Evolutionary conservation across 2,329 filamentous ascomycete genomes (phyloP), one percentile per base, ranked within the genome.

Genomic region (Thelonectria discophora): DNA sequence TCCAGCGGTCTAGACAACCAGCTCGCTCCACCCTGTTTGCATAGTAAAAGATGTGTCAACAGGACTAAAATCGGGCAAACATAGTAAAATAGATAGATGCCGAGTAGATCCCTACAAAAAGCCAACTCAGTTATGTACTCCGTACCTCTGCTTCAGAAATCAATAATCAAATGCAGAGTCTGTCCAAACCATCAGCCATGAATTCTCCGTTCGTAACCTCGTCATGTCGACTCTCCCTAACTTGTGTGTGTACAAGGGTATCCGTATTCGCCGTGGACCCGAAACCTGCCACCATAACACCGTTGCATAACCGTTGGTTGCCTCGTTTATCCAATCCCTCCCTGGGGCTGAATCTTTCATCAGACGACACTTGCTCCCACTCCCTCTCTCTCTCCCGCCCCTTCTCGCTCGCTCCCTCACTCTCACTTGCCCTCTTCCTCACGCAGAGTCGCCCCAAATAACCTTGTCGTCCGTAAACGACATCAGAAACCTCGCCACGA

Each of bases 11-110:
- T 87, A 87, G 86, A 88, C 86, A 88, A 84, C 86, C 86, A 74
- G 84, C 86, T 85, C 82, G 79, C 82, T 88, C 86, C 86, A 88
- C 86, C 86, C 86, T 86, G 85, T 78, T 83, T 80, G 78, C 81
- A 84, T 82, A 79, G 81, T 84, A 62, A 67, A 60, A 54, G 77
- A 80, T 87, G 83, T 83, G 84, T 77, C 78, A 81, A 80, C 81
- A 80, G 86, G 86, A 88, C 86, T 88, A 88, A 82, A 82, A 82
- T 80, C 81, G 83, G 85, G 84, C 84, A 83, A 73, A 88, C 69
- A 64, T 65, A 9, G 30, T 20, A 62, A 21, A 46, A 50, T 17
- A 52, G 17, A 60, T 50, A 56, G 13, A 21, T 24, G n/a, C n/a
- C 27, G 8, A 30, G 5, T 10, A 7, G 2, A 30, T 30, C 2